A percentile compares a stretch with the other conserved stretches of the same genome.
Conservation (phyloP, 352 stramenopile genomes). For the Globisporangium recalcitrans region DNA sequence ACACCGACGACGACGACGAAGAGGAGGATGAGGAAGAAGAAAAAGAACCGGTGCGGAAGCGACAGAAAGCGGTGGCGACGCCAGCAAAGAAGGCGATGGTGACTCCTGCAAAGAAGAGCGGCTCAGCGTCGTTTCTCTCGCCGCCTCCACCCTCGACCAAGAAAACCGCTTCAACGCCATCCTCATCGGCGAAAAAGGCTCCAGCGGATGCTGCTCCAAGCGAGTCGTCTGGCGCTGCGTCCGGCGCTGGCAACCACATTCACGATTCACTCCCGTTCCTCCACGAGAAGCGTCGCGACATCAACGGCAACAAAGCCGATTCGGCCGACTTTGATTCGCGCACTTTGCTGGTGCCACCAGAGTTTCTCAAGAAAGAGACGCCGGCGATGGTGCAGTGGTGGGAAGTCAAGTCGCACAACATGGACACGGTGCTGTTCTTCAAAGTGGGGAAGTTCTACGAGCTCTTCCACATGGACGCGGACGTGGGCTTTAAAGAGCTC, state of each 20-base stretch:
- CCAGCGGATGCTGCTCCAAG: conserved; percentile 15
- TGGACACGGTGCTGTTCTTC: conserved; percentile 99
- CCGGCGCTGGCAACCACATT: conserved; percentile 59
- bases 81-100: conserved; percentile 21
- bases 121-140: conserved; percentile 34
- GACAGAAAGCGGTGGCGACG: conserved; percentile 19
- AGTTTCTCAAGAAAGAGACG: conserved; percentile 90
- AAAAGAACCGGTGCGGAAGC: conserved; percentile 38
- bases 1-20: conserved; percentile 39
- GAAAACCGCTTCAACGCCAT: conserved; percentile 14
- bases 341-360: conserved; percentile 87
- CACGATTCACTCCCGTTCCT: conserved; percentile 94
- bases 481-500: conserved; percentile 94
- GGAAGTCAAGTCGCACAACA: conserved; percentile 95
- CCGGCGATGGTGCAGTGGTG: conserved; percentile 98
- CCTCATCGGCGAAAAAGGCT: conserved; percentile 19
- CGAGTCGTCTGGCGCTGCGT: conserved; percentile 27
- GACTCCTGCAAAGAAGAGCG: conserved; percentile 21
- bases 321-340: conserved; percentile 91
- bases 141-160: conserved; percentile 22
- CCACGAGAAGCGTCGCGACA: conserved; percentile 83
- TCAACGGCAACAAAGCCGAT: conserved; percentile 64
- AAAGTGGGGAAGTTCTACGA: conserved; percentile 98
- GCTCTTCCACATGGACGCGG: conserved; percentile 97
- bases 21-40: conserved; percentile 40